Conservation (phyloP, 257 asterid species). For the Voacanga thouarsii region DNA sequence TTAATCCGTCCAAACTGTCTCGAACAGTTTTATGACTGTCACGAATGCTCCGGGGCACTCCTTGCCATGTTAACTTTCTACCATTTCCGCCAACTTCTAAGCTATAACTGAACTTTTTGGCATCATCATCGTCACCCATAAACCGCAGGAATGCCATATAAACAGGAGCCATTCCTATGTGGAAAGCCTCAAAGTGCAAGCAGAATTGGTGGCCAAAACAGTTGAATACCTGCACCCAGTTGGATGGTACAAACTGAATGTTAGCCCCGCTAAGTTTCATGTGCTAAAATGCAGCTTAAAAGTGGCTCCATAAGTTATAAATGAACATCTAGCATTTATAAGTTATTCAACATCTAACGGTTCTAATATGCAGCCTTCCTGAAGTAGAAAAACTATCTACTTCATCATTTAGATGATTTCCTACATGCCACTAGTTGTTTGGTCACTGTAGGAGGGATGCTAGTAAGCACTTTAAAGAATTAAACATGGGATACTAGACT, state of each 20-base stretch:
- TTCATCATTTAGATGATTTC: not conserved
- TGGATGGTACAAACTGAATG: not conserved
- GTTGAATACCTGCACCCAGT: constrained; percentile 31
- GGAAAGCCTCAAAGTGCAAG: constrained; percentile 40
- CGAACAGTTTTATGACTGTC: constrained; percentile 36
- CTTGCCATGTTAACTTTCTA: constrained; percentile 39
- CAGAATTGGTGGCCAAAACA: constrained; percentile 41
- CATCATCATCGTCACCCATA: constrained; percentile 40
- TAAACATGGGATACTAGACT: not conserved
- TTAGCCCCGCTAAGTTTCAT: not conserved
- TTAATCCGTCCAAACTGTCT: constrained; percentile 35
- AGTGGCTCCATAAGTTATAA: not conserved
- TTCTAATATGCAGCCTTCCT: not conserved
- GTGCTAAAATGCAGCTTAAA: not conserved
- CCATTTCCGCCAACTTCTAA: constrained; percentile 38
- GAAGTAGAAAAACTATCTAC: not conserved
- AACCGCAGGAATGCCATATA: constrained; percentile 40
- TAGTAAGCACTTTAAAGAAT: not conserved
- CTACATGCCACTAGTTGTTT: too few relatives aligned
- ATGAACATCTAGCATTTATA: not conserved
- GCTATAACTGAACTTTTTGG: constrained; percentile 32
- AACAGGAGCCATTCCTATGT: constrained; percentile 34
- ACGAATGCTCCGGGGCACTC: constrained; percentile 39
- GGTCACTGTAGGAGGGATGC: not conserved
- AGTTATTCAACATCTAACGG: not conserved